Percentiles rank a stretch among this genome's conserved stretches.
These are phyloP conservation scores for Parietaria judaica DNA, from an alignment of 306 rosid genomes.

Conservation along the genomic window DNA sequence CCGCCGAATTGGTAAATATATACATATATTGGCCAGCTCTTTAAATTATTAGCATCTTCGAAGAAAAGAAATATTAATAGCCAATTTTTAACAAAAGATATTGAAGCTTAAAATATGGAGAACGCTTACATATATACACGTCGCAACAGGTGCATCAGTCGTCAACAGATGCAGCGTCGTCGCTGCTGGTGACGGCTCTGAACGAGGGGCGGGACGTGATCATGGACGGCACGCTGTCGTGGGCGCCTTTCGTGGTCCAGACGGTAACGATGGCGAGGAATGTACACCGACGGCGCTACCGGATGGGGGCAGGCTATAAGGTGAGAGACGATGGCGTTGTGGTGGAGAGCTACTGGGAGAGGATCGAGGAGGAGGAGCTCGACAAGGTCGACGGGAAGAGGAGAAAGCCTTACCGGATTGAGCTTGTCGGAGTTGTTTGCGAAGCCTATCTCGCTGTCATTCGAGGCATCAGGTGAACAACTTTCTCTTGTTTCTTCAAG, in stretches of 20 bases:
- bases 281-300: slow-evolving; percentile 90
- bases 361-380: slow-evolving; percentile 54
- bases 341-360: slow-evolving; percentile 76
- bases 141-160: slow-evolving; percentile 85
- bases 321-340: slow-evolving; percentile 50
- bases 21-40: slow-evolving; percentile 1
- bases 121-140: too few relatives aligned
- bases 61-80: too few relatives aligned
- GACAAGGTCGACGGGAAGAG: slow-evolving; percentile 57
- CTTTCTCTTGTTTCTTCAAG: too few relatives aligned
- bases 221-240: slow-evolving; percentile 97
- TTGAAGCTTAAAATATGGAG: too few relatives aligned
- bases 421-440: slow-evolving; percentile 92
- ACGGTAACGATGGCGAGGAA: slow-evolving; percentile 91
- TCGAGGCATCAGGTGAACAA: slow-evolving; percentile 71
- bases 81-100: too few relatives aligned
- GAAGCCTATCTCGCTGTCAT: slow-evolving; percentile 89
- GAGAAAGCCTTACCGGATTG: slow-evolving; percentile 94
- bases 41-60: too few relatives aligned
- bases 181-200: slow-evolving; percentile 82
- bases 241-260: slow-evolving; percentile 94
- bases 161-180: slow-evolving; percentile 94
- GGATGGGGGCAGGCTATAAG: slow-evolving; percentile 83
- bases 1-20: slow-evolving; percentile 72
- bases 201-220: slow-evolving; percentile 92